A percentile compares a stretch with the other conserved stretches of the same genome.
Evolutionary conservation across 768 basidiomycete species (phyloP).

Genomic region (Suillus discolor): DNA sequence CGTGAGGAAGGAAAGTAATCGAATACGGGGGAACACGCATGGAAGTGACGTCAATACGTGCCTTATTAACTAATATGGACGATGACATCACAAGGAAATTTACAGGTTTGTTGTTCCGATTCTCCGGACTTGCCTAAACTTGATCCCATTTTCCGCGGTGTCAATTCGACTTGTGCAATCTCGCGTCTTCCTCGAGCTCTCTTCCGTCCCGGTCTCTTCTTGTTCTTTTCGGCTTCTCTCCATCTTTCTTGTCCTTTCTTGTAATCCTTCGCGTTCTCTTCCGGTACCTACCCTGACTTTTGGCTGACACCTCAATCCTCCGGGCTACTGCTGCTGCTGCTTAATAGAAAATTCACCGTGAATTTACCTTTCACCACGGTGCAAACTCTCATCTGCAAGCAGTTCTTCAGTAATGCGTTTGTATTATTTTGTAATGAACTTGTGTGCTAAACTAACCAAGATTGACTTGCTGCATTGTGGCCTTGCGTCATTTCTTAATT

Average conservation of each 20-base stretch:
- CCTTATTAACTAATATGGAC: slow-evolving; percentile 14
- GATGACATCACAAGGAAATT: slow-evolving; percentile 31
- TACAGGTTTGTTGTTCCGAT: slow-evolving; percentile 5
- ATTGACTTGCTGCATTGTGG: slow-evolving; percentile 14
- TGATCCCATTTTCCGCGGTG: slow-evolving; percentile 15
- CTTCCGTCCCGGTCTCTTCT: neutral
- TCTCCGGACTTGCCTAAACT: slow-evolving; percentile 24
- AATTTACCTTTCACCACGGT: slow-evolving; percentile 8
- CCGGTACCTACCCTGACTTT: neutral
- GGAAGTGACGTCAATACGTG: slow-evolving; percentile 29
- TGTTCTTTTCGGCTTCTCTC: neutral
- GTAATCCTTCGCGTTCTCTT: neutral
- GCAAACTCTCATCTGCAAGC: slow-evolving; percentile 3
- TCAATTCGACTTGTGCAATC: slow-evolving; percentile 15
- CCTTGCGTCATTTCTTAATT: slow-evolving; percentile 28
- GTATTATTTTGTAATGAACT: slow-evolving; percentile 19
- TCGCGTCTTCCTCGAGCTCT: neutral
- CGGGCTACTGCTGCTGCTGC: neutral
- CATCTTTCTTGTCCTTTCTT: slow-evolving; percentile 4
- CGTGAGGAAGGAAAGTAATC: slow-evolving; percentile 16
- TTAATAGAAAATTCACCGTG: slow-evolving; percentile 11
- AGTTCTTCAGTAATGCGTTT: slow-evolving; percentile 19
- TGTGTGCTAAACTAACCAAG: slow-evolving; percentile 19
- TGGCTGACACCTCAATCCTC: neutral
- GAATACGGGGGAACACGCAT: slow-evolving; percentile 11